These are phyloP conservation scores for Trichomonascus vanleenenianus DNA, from an alignment of 805 yeast genomes.

Conservation along the genomic window DNA sequence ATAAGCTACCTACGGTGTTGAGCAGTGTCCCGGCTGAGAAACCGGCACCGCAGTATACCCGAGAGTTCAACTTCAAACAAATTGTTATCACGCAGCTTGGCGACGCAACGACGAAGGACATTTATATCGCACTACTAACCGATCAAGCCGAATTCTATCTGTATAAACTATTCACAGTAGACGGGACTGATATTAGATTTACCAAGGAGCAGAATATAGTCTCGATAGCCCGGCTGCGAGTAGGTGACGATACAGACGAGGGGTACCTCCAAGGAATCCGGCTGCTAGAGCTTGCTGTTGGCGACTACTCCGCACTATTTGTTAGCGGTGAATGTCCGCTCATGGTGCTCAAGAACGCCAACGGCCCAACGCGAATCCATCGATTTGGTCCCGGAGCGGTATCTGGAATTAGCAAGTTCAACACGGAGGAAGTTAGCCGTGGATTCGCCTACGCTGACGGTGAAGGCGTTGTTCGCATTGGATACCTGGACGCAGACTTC, in stretches of 20 bases:
- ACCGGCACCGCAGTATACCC: too few species aligned
- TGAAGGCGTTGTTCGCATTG: conserved; percentile 55
- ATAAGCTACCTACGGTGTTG: too few species aligned
- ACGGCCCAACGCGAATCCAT: conserved; percentile 56
- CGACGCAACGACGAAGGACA: conserved; percentile 44
- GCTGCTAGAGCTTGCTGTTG: conserved; percentile 26
- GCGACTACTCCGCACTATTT: conserved; percentile 50
- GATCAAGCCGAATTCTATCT: conserved; percentile 73
- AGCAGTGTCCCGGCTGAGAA: too few species aligned
- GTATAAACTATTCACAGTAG: conserved; percentile 51
- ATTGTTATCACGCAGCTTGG: conserved; percentile 59
- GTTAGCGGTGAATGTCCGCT: conserved; percentile 72
- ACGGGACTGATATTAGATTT: conserved; percentile 29
- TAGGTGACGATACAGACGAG: conserved; percentile 19
- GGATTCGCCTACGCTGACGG: conserved; percentile 70
- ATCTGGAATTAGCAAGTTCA: conserved; percentile 42
- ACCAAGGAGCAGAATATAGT: conserved; percentile 33
- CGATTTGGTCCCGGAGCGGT: conserved; percentile 56
- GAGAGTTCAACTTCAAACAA: conserved; percentile 21
- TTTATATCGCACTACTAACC: conserved; percentile 62
- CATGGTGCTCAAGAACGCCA: conserved; percentile 54
- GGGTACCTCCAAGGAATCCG: too few species aligned
- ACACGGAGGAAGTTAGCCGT: conserved; percentile 28
- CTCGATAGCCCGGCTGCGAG: not conserved
- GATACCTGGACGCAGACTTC: conserved; percentile 12